Evolutionary conservation across 176 grass and related monocot species (phyloP).

Genomic region (Pontederia paniculata): DNA sequence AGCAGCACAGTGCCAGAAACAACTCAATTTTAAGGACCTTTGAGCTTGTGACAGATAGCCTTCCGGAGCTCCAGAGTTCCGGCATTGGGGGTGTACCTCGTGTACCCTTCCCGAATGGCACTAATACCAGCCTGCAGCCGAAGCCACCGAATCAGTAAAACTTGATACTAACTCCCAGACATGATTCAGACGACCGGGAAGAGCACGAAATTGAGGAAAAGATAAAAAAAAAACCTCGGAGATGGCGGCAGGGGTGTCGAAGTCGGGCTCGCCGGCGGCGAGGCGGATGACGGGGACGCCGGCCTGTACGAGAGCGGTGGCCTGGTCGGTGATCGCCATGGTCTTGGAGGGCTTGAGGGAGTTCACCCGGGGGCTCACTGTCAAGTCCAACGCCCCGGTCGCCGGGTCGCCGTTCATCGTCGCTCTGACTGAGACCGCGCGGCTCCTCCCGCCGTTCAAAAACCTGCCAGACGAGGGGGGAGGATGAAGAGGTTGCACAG

Average conservation of each 20-base stretch:
- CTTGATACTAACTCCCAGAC: not conserved
- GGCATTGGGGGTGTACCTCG: constrained; percentile 76
- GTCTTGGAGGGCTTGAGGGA: constrained; percentile 85
- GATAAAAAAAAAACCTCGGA: constrained; percentile 28
- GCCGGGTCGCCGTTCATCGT: constrained; percentile 1
- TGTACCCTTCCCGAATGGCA: constrained; percentile 63
- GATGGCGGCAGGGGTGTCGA: constrained; percentile 44
- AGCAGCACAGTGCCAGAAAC: not conserved
- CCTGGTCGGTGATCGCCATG: constrained; percentile 85
- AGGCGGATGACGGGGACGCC: constrained; percentile 68
- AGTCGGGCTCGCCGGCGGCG: constrained; percentile 68
- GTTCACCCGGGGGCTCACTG: constrained; percentile 68
- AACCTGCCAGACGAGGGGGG: constrained; percentile 15
- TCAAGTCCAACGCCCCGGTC: constrained; percentile 36
- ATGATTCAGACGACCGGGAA: not conserved
- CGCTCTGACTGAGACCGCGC: constrained; percentile 5
- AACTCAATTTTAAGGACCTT: constrained; percentile 29
- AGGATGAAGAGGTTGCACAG: not conserved
- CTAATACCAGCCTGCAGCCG: constrained; percentile 53
- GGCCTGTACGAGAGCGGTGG: constrained; percentile 66
- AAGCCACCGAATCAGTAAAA: not conserved
- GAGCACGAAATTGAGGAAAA: not conserved
- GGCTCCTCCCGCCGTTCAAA: constrained; percentile 15
- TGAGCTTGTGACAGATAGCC: constrained; percentile 77
- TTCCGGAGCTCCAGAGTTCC: constrained; percentile 80